Percentiles rank a stretch among this genome's conserved stretches.
These are phyloP conservation scores for Halophytophthora polymorphica DNA, from an alignment of 352 stramenopile genomes.

Conservation along the genomic window DNA sequence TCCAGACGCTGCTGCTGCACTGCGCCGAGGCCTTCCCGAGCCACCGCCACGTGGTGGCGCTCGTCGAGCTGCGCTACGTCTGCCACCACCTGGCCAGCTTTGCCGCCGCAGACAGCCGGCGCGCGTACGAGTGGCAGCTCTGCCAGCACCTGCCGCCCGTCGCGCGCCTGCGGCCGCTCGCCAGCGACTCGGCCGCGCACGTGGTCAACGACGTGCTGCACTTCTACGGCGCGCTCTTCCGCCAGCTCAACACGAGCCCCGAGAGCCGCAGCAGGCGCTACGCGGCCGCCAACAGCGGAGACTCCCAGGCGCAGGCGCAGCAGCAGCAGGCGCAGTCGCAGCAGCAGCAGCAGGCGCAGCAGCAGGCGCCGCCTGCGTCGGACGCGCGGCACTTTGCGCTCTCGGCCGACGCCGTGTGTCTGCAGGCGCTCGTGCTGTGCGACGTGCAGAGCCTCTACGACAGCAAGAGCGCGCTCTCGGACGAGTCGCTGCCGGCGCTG, in stretches of 20 bases:
- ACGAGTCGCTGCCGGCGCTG: conserved; percentile 61
- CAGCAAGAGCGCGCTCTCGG: conserved; percentile 67
- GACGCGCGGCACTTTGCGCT: conserved; percentile 38
- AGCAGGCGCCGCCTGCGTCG: background rate
- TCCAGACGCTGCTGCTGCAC: conserved; percentile 65
- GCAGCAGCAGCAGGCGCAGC: conserved; percentile 19
- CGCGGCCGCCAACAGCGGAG: background rate
- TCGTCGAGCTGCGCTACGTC: conserved; percentile 82
- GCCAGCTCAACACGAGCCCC: conserved; percentile 53
- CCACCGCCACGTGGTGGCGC: conserved; percentile 56
- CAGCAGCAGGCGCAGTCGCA: background rate
- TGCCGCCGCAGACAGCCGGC: conserved; percentile 39
- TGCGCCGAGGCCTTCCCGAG: conserved; percentile 69
- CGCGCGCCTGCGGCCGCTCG: conserved; percentile 40
- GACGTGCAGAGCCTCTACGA: conserved; percentile 80
- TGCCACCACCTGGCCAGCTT: conserved; percentile 76
- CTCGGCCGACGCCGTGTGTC: conserved; percentile 44
- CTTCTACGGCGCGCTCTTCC: conserved; percentile 67
- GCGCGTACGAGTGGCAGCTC: conserved; percentile 76
- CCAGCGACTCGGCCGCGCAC: conserved; percentile 51
- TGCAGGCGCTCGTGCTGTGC: conserved; percentile 72
- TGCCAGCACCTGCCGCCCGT: conserved; percentile 60
- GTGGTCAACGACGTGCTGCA: conserved; percentile 78
- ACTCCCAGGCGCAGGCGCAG: too few relatives aligned
- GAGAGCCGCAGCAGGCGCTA: conserved; percentile 42